Base-by-base conservation (phyloP, 495 filamentous ascomycete genomes). In the Xylaria flabelliformis region DNA sequence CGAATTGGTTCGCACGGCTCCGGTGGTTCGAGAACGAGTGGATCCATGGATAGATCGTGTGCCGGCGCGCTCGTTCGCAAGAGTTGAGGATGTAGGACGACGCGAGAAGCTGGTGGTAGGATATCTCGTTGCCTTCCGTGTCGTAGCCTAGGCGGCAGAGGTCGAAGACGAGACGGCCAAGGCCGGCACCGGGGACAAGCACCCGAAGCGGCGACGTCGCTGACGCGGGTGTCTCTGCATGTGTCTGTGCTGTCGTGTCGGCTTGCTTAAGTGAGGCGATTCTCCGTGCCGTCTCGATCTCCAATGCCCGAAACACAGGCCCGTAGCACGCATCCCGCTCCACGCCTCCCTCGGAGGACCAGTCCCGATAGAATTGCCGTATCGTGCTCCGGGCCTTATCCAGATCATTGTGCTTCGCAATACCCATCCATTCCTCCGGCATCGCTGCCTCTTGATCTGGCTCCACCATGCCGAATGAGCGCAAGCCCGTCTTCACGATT, bases 361-460 rank as follows among this genome's bases (percentile, higher is more conserved):
- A 99, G 79, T 99, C 96, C 7, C 96, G 92, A 78, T 94, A 98
- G 76, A 99, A 92, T 78, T 99, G 96, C 26, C 94, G 87, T 63
- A 99, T 85, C 8, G 94, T 97, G 64, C 92, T 95, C 72, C 92
- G 87, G 21, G 95, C 96, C 80, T 98, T 99, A 75, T 96, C 94
- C 61, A 97, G 75, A 78, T 98, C 95, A 4, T 82, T 82, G 26
- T 86, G 76, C 26, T 88, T 94, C 6, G 94, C 89, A 44, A 84
- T 82, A 15, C 87, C 89, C 64, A 85, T 83, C 91, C 93, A 95
- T 48, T 88, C 84, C 32, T 83, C 76, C 3, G 79, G 77, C 21
- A 83, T 74, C 12, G 41, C 74, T 39, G 74, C 72, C 17, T 81
- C 76, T 51, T 72, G 41, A 48, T 65, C 71, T 42, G 68, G 48